Base-by-base conservation (phyloP, 352 stramenopile species). In the Phytophthora sansomeana region DNA sequence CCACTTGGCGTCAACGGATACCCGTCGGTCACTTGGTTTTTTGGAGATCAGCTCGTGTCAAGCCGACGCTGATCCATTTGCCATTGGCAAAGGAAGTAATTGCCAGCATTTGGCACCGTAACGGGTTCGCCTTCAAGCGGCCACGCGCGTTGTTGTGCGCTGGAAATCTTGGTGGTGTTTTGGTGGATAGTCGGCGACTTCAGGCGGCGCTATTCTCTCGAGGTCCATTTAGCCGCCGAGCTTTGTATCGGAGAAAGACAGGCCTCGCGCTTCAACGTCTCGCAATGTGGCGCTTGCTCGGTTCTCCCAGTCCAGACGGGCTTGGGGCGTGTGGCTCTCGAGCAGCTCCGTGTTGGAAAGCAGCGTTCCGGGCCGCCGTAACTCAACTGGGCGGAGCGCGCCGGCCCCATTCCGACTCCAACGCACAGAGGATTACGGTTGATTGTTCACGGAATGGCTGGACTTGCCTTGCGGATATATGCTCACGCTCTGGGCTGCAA, bases 301-400 rank as follows among this genome's bases (percentile, higher is more conserved):
- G 58, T 69, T 72, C 61, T 57, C 48, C 61, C 54, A 58, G 54
- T 48, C 47, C 56, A 72, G 63, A 60, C 63, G 63, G 63, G 17
- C 49, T 49, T 19, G 26, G 28, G 3, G 42, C 47, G 38, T 66
- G 49, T 59, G 61, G 43, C 50, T 53, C 50, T 53, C 29, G 30
- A 33, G 38, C 28, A 30, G 38, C 26, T 16, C 28, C 33, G 36
- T 28, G 26, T 26, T 46, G 21, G 29, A 57, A 42, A 19, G 30
- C 41, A 26, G 13, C 38, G 19, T 17, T 10, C 14, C 7, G 39
- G 8, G n/a, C 46, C 21, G 33, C 57, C 32, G 54, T 66, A 35
- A 43, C 53, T 56, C 38, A 66, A 54, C 21, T 47, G 14, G 48
- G 21, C 30, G 30, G 58, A 24, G 9, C 8, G 56, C 39, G 26